Evolutionary conservation across 306 rosid species (phyloP).

Genomic region (peach (Prunus persica)): Prunus_persica_NCBIv2 NC_034010.1:19439501-19440000

Average conservation of each 20-base stretch:
- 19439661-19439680: not conserved
- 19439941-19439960: too few relatives aligned
- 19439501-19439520: fast-evolving
- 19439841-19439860: not conserved
- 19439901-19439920: not conserved
- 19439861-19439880: not conserved
- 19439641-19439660: not conserved
- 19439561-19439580: too few relatives aligned
- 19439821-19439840: not conserved
- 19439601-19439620: too few relatives aligned
- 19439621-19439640: not conserved
- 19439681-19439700: not conserved
- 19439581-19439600: too few relatives aligned
- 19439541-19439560: fast-evolving
- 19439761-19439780: not conserved
- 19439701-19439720: not conserved
- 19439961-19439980: too few relatives aligned
- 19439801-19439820: not conserved
- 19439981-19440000: too few relatives aligned
- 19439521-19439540: too few relatives aligned
- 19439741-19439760: not conserved
- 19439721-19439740: not conserved
- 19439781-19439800: not conserved
- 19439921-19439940: not conserved
- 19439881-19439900: not conserved